Base-by-base conservation (phyloP, 805 yeast species). In the Wickerhamiella brachini region DNA sequence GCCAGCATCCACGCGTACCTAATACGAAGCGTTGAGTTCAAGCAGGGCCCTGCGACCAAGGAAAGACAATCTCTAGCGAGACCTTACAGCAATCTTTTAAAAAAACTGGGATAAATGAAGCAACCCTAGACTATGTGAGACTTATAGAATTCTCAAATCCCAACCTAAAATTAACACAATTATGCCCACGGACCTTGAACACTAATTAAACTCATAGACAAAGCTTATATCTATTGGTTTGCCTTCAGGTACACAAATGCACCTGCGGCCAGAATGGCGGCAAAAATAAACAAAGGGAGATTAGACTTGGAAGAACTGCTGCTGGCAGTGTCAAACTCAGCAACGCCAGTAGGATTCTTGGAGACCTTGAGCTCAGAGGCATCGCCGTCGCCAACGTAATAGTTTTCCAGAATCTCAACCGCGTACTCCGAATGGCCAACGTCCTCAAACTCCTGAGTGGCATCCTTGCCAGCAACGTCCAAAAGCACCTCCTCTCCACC, bases 391-490 rank as follows among this genome's bases (percentile, higher is more conserved):
- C 98, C 98, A 53, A 93, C 76, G 58, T 76, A 72, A 63, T 87
- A 71, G 42, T 76, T 79, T 45, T 70, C 73, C 61, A 93, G 72
- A 59, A 83, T 73, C 60, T 83, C 93, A 59, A 81, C 80, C 42
- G 99, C 97, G 59, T 89, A 96, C 56, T 89, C 97, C 37, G 97
- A 87, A 71, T 93, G 99, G 37, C 99, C 99, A 65, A 93, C 89
- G 63, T 87, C 95, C 58, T 78, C 80, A 57, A 80, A 80, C 22
- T 80, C 77, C 47, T 65, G 69, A 13, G 85, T 79, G 50, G 88
- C 89, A 65, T 87, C 95, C 53, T 75, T 74, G 44, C 95, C 95
- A 31, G 84, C 95, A 62, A 79, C 75, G 59, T 85, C 95, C 48
- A 78, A 68, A 52, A 86, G 71, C 31, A 85, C 84, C 63, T 85